Evolutionary conservation across 148 eudicot species (phyloP).

Genomic region (Chenopodium quinoa): DNA sequence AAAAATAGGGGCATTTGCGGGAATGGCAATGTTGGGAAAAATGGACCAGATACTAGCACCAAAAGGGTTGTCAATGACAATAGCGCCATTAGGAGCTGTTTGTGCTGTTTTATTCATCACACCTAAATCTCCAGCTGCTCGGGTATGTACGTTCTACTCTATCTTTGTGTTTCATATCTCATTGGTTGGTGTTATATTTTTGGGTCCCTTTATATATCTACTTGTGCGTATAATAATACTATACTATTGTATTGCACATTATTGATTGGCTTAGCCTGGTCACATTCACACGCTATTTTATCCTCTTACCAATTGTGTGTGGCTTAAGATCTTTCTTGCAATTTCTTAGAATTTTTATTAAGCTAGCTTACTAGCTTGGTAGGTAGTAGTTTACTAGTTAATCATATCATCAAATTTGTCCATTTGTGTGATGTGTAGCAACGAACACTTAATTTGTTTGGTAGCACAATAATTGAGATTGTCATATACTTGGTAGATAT

Average conservation of each 20-base stretch:
- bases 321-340: slow-evolving; percentile 16
- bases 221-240: too few relatives aligned
- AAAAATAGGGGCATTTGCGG: slow-evolving; percentile 72
- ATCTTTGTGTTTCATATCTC: background rate
- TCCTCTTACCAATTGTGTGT: background rate
- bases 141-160: slow-evolving; percentile 45
- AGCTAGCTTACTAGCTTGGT: background rate
- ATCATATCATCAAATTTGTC: background rate
- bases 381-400: background rate
- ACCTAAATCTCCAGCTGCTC: slow-evolving; percentile 87
- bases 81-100: slow-evolving; percentile 94
- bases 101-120: slow-evolving; percentile 82
- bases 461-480: background rate
- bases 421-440: background rate
- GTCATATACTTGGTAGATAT: background rate
- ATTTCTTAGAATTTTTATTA: background rate
- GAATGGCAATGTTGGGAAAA: slow-evolving; percentile 85
- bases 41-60: slow-evolving; percentile 66
- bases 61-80: slow-evolving; percentile 73
- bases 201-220: background rate
- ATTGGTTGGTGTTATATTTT: background rate
- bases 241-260: too few relatives aligned
- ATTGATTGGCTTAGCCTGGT: too few relatives aligned
- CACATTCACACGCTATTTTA: background rate
- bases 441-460: background rate